A percentile compares a stretch with the other conserved stretches of the same genome.
Conservation (phyloP, 257 asterid genomes). For the Lavandula angustifolia region DNA sequence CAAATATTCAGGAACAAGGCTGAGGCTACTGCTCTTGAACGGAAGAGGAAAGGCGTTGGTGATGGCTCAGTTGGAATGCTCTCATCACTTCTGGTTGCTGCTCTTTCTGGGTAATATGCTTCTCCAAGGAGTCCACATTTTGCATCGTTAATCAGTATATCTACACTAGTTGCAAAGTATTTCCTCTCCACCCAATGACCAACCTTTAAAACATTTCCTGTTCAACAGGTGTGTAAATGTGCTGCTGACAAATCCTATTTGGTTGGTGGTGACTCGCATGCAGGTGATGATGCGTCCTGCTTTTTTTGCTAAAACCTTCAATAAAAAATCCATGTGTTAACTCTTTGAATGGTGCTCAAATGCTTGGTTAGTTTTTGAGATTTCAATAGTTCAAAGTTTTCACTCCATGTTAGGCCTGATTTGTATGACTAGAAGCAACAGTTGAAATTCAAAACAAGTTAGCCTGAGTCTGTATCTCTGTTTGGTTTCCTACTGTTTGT, state of each 20-base stretch:
- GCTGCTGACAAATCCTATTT: conserved; percentile 91
- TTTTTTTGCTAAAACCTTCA: conserved; percentile 18
- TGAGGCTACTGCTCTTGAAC: conserved; percentile 67
- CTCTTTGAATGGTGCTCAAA: conserved; percentile 15
- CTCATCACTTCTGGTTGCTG: conserved; percentile 89
- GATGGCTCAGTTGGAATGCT: conserved; percentile 98
- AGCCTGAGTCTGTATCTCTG: not conserved
- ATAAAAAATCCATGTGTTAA: conserved; percentile 10
- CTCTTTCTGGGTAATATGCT: conserved; percentile 77
- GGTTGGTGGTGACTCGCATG: conserved; percentile 99
- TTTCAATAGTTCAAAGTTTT: not conserved
- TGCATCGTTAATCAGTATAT: conserved; percentile 13
- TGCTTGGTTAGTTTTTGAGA: not conserved
- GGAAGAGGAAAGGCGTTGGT: conserved; percentile 67
- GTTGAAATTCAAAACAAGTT: conserved; percentile 10
- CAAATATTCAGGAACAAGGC: conserved; percentile 93
- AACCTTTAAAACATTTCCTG: conserved; percentile 29
- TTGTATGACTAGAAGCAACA: conserved; percentile 8
- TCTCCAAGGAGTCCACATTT: conserved; percentile 6
- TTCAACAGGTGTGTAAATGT: conserved; percentile 83
- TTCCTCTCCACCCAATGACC: not conserved
- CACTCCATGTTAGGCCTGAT: not conserved
- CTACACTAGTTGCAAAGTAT: not conserved
- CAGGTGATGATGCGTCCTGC: conserved; percentile 54
- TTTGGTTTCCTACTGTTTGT: conserved; percentile 8